phyloP scores from a whole-genome alignment of 768 basidiomycete genomes.

The Suillus sp. region DNA sequence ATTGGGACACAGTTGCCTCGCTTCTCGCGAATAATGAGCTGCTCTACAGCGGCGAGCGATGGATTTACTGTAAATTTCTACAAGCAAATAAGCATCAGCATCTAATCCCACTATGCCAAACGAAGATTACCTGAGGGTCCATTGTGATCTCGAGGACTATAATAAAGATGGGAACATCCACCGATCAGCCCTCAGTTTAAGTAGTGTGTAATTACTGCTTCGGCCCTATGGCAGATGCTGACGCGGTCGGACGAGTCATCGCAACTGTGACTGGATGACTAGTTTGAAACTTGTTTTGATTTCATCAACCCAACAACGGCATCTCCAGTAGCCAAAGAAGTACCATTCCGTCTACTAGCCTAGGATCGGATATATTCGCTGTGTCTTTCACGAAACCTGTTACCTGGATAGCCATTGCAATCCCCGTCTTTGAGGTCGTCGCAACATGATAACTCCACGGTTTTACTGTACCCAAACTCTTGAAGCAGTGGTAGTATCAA shows the following conservation, averaged over 20 bases:
- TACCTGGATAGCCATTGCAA: neutral
- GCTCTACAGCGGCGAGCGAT: slow-evolving; percentile 72
- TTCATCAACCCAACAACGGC: neutral
- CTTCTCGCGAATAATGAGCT: slow-evolving; percentile 78
- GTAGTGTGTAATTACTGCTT: neutral
- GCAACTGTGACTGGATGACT: neutral
- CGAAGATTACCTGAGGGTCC: slow-evolving; percentile 28
- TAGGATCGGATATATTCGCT: neutral
- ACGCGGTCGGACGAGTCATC: neutral
- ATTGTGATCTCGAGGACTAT: slow-evolving; percentile 12
- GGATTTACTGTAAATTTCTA: slow-evolving; percentile 73
- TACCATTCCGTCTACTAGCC: neutral
- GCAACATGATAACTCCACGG: slow-evolving; percentile 71
- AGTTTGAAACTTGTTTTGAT: slow-evolving; percentile 1
- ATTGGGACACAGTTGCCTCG: slow-evolving; percentile 92
- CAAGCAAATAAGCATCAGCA: slow-evolving; percentile 6
- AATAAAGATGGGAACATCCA: neutral
- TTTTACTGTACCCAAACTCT: slow-evolving; percentile 71
- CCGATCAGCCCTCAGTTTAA: neutral
- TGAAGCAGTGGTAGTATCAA: slow-evolving; percentile 53
- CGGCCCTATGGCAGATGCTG: neutral
- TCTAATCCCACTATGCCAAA: neutral
- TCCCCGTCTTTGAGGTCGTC: neutral
- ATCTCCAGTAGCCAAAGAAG: neutral
- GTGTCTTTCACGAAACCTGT: neutral